Percentiles rank a stretch among this genome's conserved stretches.
phyloP scores from a whole-genome alignment of 2,329 filamentous ascomycete species.

The Camptophora hylomeconis region DNA sequence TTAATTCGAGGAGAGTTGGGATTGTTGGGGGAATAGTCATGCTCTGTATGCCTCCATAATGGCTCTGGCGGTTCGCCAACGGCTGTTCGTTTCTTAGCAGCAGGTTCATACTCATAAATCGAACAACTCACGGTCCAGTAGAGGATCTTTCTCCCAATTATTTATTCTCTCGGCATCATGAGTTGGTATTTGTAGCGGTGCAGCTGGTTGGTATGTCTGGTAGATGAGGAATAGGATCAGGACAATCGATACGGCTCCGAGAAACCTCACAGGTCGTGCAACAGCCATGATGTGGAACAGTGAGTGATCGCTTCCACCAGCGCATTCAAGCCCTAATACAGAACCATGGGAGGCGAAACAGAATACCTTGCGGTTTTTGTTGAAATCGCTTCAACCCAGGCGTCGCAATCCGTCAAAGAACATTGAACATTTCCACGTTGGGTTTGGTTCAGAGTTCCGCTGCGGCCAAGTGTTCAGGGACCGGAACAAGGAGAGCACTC shows the following conservation, averaged over 20 bases:
- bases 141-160: slow-evolving; percentile 64
- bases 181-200: slow-evolving; percentile 31
- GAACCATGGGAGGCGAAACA: no score
- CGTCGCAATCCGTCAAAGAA: no score
- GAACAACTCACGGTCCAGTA: slow-evolving; percentile 67
- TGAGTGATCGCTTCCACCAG: slow-evolving; percentile 1
- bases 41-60: slow-evolving; percentile 57
- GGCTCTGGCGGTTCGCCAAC: slow-evolving; percentile 72
- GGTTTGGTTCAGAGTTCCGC: no score
- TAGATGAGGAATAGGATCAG: slow-evolving; percentile 70
- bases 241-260: slow-evolving; percentile 57
- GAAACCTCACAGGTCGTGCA: slow-evolving; percentile 68
- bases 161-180: slow-evolving; percentile 31
- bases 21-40: slow-evolving; percentile 66
- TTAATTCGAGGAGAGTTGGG: slow-evolving; percentile 73
- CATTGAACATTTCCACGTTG: no score
- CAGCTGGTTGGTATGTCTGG: slow-evolving; percentile 45
- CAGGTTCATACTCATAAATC: no score
- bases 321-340: no score
- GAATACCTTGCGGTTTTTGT: no score
- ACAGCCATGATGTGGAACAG: slow-evolving; percentile 52
- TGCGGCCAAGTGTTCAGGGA: no score
- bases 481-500: no score
- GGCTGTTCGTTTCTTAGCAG: slow-evolving; percentile 37
- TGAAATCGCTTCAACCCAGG: no score